These are phyloP conservation scores for Candida oleophila DNA, from an alignment of 805 yeast species.

Conservation along the genomic window DNA sequence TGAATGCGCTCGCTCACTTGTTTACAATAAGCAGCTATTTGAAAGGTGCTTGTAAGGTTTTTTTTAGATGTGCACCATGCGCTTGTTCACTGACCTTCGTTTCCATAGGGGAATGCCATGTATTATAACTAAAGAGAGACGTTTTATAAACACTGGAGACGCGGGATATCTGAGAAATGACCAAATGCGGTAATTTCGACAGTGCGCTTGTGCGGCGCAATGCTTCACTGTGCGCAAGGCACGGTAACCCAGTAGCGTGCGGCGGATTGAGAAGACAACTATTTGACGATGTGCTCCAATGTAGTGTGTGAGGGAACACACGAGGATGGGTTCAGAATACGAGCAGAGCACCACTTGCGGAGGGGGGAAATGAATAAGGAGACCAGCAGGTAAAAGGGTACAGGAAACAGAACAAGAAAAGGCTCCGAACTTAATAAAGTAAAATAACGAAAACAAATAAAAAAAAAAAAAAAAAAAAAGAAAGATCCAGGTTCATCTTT, in stretches of 20 bases:
- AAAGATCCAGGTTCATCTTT: too few relatives aligned
- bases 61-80: too few relatives aligned
- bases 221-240: not conserved
- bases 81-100: not conserved
- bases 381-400: too few relatives aligned
- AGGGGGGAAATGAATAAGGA: too few relatives aligned
- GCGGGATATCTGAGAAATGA: not conserved
- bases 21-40: not conserved
- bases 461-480: too few relatives aligned
- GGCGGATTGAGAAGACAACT: not conserved
- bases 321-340: too few relatives aligned
- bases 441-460: too few relatives aligned
- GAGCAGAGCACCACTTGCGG: too few relatives aligned
- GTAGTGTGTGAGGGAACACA: too few relatives aligned
- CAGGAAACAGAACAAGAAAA: too few relatives aligned
- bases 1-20: not conserved
- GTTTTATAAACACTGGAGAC: constrained; percentile 3
- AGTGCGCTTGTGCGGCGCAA: not conserved
- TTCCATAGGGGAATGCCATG: not conserved
- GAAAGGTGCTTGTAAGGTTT: not conserved
- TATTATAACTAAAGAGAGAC: constrained; percentile 1
- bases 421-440: too few relatives aligned
- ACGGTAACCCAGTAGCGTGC: not conserved
- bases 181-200: not conserved
- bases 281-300: not conserved